phyloP scores from a whole-genome alignment of 192 early-diverging fungal species.

The Coemansia umbellata region DNA sequence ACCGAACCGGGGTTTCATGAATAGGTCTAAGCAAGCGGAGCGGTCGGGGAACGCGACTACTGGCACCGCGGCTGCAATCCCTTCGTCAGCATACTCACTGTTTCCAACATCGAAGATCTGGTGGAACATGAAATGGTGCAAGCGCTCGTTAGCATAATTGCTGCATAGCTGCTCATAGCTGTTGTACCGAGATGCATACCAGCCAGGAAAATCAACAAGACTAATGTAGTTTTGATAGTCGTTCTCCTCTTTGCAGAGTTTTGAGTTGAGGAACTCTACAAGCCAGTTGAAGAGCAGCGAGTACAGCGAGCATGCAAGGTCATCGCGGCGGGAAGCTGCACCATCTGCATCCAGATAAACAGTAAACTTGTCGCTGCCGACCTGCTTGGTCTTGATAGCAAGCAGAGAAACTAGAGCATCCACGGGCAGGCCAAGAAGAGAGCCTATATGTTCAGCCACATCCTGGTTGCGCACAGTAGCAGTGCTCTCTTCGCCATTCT shows the following conservation, averaged over 20 bases:
- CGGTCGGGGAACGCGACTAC: slow-evolving; percentile 61
- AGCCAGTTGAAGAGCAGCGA: slow-evolving; percentile 83
- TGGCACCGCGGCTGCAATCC: slow-evolving; percentile 42
- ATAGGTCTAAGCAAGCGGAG: slow-evolving; percentile 65
- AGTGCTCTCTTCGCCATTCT: slow-evolving; percentile 70
- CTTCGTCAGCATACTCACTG: slow-evolving; percentile 60
- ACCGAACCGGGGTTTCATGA: slow-evolving; percentile 63
- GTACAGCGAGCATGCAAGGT: slow-evolving; percentile 71
- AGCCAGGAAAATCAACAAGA: slow-evolving; percentile 83
- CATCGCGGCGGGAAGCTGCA: slow-evolving; percentile 69
- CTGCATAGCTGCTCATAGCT: slow-evolving; percentile 64
- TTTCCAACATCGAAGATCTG: slow-evolving; percentile 68
- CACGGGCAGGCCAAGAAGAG: slow-evolving; percentile 75
- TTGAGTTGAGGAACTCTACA: slow-evolving; percentile 78
- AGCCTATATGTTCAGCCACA: slow-evolving; percentile 69
- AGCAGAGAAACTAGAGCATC: slow-evolving; percentile 70
- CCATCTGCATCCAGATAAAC: slow-evolving; percentile 71
- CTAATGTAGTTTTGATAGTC: slow-evolving; percentile 70
- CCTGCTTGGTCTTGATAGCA: slow-evolving; percentile 76
- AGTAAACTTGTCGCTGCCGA: slow-evolving; percentile 79
- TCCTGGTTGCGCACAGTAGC: slow-evolving; percentile 74
- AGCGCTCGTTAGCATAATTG: slow-evolving; percentile 88
- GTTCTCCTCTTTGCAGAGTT: slow-evolving; percentile 63
- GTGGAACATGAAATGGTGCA: slow-evolving; percentile 70
- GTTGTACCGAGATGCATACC: slow-evolving; percentile 46